Conservation (phyloP, 257 asterid species). For the Salvia rosmarinus region DNA sequence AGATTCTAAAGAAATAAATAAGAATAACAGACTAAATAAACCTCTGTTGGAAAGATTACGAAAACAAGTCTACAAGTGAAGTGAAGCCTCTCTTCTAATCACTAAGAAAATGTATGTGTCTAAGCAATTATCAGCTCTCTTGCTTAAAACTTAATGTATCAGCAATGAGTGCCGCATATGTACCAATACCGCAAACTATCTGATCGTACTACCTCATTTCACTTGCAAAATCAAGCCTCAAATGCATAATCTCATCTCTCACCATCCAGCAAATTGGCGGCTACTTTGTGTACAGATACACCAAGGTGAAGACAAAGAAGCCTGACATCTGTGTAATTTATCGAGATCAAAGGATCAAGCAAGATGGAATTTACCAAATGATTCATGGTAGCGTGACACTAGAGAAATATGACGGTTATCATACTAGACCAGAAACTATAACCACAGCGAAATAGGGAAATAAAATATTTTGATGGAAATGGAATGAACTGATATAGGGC, state of each 20-base stretch:
- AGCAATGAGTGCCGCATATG: background rate
- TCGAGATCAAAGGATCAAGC: slow-evolving; percentile 8
- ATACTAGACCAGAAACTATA: background rate
- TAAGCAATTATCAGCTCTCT: slow-evolving; percentile 14
- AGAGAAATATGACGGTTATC: background rate
- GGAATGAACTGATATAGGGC: background rate
- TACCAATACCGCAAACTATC: slow-evolving; percentile 11
- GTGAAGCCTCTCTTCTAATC: slow-evolving; percentile 22
- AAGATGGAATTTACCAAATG: background rate
- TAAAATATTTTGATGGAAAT: background rate
- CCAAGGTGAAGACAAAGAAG: slow-evolving; percentile 65
- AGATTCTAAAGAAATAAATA: background rate
- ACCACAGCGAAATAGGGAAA: background rate
- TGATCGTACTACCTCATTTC: slow-evolving; percentile 26
- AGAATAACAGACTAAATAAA: background rate
- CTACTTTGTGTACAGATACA: slow-evolving; percentile 71
- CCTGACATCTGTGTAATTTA: slow-evolving; percentile 65
- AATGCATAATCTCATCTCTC: background rate
- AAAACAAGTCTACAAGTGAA: slow-evolving; percentile 26
- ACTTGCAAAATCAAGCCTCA: slow-evolving; percentile 22
- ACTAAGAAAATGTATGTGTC: slow-evolving; percentile 19
- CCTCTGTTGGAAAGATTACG: slow-evolving; percentile 17
- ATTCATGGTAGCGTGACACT: background rate
- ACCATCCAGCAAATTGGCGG: slow-evolving; percentile 16
- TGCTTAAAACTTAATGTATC: background rate